These are phyloP conservation scores for Simplicillium sp. DNA, from an alignment of 2,329 filamentous ascomycete species.

Conservation along the genomic window DNA sequence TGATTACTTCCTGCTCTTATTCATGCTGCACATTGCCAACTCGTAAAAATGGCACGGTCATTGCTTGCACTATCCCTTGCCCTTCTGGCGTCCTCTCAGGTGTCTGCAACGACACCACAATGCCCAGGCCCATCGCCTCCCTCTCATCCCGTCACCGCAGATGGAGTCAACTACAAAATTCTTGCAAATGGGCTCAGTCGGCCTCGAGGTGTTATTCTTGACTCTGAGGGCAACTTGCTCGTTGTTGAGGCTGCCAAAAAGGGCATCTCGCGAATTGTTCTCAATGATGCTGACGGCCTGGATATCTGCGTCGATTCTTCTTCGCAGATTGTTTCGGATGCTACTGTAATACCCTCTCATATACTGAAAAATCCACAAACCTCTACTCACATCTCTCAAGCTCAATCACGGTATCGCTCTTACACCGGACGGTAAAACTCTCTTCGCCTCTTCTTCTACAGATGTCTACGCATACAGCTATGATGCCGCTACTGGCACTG, in stretches of 20 bases:
- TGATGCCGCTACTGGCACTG: constrained; percentile 36
- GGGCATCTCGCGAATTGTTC: constrained; percentile 22
- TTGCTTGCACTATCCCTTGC: too few species aligned
- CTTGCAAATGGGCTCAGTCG: constrained; percentile 13
- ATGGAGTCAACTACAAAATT: constrained; percentile 16
- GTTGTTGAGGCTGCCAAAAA: constrained; percentile 18
- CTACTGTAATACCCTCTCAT: constrained; percentile 12
- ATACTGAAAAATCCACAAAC: background rate
- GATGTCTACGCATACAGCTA: constrained; percentile 54
- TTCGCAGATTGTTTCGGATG: constrained; percentile 15
- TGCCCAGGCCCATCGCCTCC: constrained; percentile 4
- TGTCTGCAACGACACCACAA: background rate
- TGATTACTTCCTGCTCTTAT: too few species aligned
- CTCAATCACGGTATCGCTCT: constrained; percentile 41
- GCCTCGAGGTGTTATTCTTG: constrained; percentile 24
- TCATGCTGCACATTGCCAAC: too few species aligned
- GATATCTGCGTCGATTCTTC: constrained; percentile 19
- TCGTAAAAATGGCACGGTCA: too few species aligned
- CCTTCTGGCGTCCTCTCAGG: too few species aligned
- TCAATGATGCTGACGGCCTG: constrained; percentile 18
- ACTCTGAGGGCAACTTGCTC: constrained; percentile 25
- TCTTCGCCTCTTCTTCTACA: constrained; percentile 40
- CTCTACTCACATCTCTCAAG: constrained; percentile 13
- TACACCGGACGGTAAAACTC: constrained; percentile 31
- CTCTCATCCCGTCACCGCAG: constrained; percentile 10